phyloP scores from a whole-genome alignment of 1,284 basidiomycete genomes.

The Blastosporella zonata region DNA sequence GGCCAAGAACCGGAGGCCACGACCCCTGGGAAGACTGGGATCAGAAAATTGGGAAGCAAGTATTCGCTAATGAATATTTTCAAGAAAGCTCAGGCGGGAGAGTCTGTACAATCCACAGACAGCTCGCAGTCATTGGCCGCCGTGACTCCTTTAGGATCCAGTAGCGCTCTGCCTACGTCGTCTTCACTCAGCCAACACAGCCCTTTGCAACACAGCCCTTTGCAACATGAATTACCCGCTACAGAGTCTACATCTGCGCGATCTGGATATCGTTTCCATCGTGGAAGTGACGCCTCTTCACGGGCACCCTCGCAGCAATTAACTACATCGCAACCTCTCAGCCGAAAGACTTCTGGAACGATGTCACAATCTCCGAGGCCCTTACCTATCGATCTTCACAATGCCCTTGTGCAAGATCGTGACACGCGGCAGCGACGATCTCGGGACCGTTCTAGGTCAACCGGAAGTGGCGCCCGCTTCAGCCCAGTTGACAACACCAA shows the following conservation, averaged over 20 bases:
- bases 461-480: slow-evolving; percentile 26
- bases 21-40: slow-evolving; percentile 27
- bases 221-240: slow-evolving; percentile 4
- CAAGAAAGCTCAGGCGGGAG: slow-evolving; percentile 48
- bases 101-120: slow-evolving; percentile 18
- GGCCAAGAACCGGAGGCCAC: slow-evolving; percentile 28
- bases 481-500: slow-evolving; percentile 16
- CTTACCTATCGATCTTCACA: slow-evolving; percentile 39
- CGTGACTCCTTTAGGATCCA: slow-evolving; percentile 13
- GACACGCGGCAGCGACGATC: slow-evolving; percentile 22
- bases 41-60: slow-evolving; percentile 46
- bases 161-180: slow-evolving; percentile 10
- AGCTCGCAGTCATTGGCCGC: slow-evolving; percentile 15
- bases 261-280: slow-evolving; percentile 29
- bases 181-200: slow-evolving; percentile 15
- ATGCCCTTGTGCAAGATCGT: slow-evolving; percentile 36
- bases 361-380: slow-evolving; percentile 30
- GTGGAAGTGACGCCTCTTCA: slow-evolving; percentile 34
- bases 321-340: slow-evolving; percentile 23
- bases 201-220: slow-evolving; percentile 16
- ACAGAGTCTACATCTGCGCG: slow-evolving; percentile 21
- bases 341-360: slow-evolving; percentile 23
- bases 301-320: slow-evolving; percentile 21
- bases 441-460: slow-evolving; percentile 33
- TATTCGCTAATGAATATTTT: slow-evolving; percentile 59